A percentile compares a stretch with the other conserved stretches of the same genome.
These are phyloP conservation scores for Melianthus villosus DNA, from an alignment of 441 rosid genomes.

Conservation along the genomic window DNA sequence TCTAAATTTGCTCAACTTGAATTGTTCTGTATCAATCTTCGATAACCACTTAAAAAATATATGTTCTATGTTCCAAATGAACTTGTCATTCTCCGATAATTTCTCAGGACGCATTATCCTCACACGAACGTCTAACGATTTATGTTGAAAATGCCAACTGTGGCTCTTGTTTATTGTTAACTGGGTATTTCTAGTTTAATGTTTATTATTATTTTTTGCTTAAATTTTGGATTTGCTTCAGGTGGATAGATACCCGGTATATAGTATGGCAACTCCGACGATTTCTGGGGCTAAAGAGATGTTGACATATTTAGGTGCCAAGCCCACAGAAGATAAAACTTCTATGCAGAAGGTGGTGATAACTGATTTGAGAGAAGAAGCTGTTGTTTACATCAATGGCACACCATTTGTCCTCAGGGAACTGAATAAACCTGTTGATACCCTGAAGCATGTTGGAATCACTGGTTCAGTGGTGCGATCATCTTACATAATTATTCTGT, in stretches of 20 bases:
- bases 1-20: too few relatives aligned
- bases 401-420: conserved; percentile 91
- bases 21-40: too few relatives aligned
- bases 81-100: too few relatives aligned
- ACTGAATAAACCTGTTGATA: conserved; percentile 81
- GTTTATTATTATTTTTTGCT: conserved; percentile 1
- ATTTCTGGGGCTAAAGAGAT: conserved; percentile 73
- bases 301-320: conserved; percentile 69
- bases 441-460: conserved; percentile 89
- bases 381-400: conserved; percentile 85
- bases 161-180: too few relatives aligned
- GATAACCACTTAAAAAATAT: too few relatives aligned
- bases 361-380: conserved; percentile 93
- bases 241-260: conserved; percentile 90
- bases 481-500: not conserved
- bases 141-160: too few relatives aligned
- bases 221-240: conserved; percentile 22
- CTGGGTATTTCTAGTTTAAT: too few relatives aligned
- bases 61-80: too few relatives aligned
- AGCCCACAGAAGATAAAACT: conserved; percentile 36
- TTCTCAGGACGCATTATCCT: too few relatives aligned
- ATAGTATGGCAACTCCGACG: conserved; percentile 98
- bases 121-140: too few relatives aligned
- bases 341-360: conserved; percentile 39
- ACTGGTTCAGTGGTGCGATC: conserved; percentile 72